A percentile compares a stretch with the other conserved stretches of the same genome.
Conservation (phyloP, 2,329 filamentous ascomycete species). For the Pseudogymnoascus destructans region DNA sequence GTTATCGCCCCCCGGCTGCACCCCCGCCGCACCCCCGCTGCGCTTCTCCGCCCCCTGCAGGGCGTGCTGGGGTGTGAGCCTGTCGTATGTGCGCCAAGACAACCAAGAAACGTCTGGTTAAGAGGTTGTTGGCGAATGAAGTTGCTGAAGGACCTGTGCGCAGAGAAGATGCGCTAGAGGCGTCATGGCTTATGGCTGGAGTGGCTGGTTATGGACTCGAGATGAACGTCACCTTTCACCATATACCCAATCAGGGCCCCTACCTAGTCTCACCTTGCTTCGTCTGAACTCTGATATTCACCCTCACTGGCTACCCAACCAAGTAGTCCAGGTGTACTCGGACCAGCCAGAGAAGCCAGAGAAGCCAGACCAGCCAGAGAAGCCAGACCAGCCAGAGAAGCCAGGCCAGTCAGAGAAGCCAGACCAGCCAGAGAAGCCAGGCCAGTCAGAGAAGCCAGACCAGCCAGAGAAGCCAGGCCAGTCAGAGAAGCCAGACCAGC, state of each 20-base stretch:
- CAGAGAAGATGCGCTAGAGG: background rate
- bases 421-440: background rate
- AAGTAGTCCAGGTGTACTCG: background rate
- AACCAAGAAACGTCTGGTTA: background rate
- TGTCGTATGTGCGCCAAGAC: constrained; percentile 5
- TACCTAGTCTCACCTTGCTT: background rate
- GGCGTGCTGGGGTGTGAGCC: background rate
- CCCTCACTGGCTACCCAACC: constrained; percentile 1
- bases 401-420: background rate
- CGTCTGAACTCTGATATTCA: constrained; percentile 3
- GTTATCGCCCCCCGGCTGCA: background rate
- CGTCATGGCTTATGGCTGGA: background rate
- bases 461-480: background rate
- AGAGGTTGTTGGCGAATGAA: background rate
- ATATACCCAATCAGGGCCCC: background rate
- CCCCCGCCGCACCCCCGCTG: background rate
- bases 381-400: background rate
- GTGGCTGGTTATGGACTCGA: background rate
- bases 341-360: background rate
- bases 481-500: background rate
- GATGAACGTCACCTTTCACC: background rate
- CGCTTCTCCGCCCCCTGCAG: background rate
- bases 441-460: background rate
- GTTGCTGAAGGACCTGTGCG: background rate
- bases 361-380: background rate